These are phyloP conservation scores for Sordariomycetes sp. DNA, from an alignment of 2,329 filamentous ascomycete species.

Conservation along the genomic window DNA sequence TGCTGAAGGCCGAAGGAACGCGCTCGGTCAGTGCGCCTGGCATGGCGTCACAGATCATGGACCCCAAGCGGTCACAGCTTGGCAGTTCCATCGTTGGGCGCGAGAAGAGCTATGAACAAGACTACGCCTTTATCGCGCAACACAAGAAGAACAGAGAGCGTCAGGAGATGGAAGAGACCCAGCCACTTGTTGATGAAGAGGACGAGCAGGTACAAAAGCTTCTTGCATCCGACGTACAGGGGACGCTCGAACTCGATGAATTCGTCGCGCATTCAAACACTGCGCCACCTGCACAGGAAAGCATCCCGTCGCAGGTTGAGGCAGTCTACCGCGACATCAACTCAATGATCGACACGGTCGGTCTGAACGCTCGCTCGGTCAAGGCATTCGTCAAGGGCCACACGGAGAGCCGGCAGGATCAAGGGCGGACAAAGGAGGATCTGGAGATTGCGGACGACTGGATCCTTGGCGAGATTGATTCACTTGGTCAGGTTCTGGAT, in stretches of 20 bases:
- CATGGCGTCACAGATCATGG: slow-evolving; percentile 45
- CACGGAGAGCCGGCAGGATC: slow-evolving; percentile 39
- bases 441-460: slow-evolving; percentile 62
- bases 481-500: slow-evolving; percentile 56
- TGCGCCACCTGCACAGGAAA: slow-evolving; percentile 42
- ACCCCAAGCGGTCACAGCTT: slow-evolving; percentile 25
- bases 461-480: slow-evolving; percentile 66
- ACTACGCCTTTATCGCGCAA: slow-evolving; percentile 39
- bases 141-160: slow-evolving; percentile 43
- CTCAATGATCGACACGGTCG: slow-evolving; percentile 89
- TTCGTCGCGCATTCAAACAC: slow-evolving; percentile 57
- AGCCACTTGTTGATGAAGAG: slow-evolving; percentile 56
- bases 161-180: slow-evolving; percentile 47
- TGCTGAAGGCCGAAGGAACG: slow-evolving; percentile 37
- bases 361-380: slow-evolving; percentile 68
- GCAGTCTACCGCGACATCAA: slow-evolving; percentile 73
- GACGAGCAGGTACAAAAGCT: slow-evolving; percentile 58
- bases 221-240: slow-evolving; percentile 49
- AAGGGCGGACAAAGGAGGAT: slow-evolving; percentile 53
- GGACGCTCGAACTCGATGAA: slow-evolving; percentile 54
- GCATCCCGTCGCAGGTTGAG: slow-evolving; percentile 53
- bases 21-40: slow-evolving; percentile 54
- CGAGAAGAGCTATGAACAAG: slow-evolving; percentile 20
- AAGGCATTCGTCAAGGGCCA: slow-evolving; percentile 60
- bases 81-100: slow-evolving; percentile 29